phyloP scores from a whole-genome alignment of 495 filamentous ascomycete genomes.

The Penicillium chermesinum region DNA sequence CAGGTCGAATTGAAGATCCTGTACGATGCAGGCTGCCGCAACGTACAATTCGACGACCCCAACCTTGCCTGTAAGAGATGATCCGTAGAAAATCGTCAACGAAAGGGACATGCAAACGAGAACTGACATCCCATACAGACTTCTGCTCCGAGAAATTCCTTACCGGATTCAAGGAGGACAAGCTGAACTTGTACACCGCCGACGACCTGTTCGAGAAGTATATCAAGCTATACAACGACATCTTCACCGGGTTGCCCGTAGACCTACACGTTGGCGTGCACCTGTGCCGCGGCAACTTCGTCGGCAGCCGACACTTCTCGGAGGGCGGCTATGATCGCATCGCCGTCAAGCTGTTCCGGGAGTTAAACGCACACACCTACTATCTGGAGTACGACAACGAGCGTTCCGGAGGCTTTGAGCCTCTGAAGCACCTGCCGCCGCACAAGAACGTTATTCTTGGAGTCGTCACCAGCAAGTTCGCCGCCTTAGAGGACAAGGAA shows the following conservation, averaged over 20 bases:
- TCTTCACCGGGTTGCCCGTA: constrained; percentile 55
- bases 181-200: constrained; percentile 49
- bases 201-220: constrained; percentile 69
- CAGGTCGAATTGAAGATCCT: constrained; percentile 60
- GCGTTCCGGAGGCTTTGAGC: constrained; percentile 73
- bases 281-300: constrained; percentile 77
- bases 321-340: constrained; percentile 78
- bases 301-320: constrained; percentile 70
- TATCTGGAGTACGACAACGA: constrained; percentile 81
- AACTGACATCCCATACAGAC: constrained; percentile 36
- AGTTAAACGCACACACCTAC: constrained; percentile 71
- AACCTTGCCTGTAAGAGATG: constrained; percentile 62
- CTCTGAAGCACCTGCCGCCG: constrained; percentile 63
- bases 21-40: constrained; percentile 63
- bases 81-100: background rate
- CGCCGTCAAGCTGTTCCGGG: constrained; percentile 70
- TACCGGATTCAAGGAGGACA: constrained; percentile 57
- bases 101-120: background rate
- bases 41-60: constrained; percentile 72
- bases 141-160: constrained; percentile 77
- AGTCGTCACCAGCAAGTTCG: constrained; percentile 68
- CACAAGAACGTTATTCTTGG: constrained; percentile 74
- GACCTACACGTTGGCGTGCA: constrained; percentile 75
- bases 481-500: constrained; percentile 67
- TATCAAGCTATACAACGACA: constrained; percentile 72